Evolutionary conservation across 352 stramenopile genomes (phyloP).

Genomic region (Aphanomyces invadans): DNA sequence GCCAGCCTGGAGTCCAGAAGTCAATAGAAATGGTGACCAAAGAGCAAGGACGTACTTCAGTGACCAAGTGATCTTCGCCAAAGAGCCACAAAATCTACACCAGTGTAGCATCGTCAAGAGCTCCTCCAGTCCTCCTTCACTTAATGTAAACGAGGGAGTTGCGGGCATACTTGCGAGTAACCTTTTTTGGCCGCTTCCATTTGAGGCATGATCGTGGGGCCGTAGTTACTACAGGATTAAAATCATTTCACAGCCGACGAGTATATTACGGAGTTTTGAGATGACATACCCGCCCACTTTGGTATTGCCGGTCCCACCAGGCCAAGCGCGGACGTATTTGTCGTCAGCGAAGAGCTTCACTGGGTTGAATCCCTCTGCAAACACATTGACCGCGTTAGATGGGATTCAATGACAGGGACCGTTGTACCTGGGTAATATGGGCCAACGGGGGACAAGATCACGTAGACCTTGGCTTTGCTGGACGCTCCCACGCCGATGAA

Average conservation of each 20-base stretch:
- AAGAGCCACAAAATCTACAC: slow-evolving; percentile 93
- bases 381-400: too few species aligned
- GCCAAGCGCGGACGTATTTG: slow-evolving; percentile 92
- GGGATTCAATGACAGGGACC: too few species aligned
- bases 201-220: slow-evolving; percentile 87
- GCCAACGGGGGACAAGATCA: slow-evolving; percentile 94
- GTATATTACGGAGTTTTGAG: too few species aligned
- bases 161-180: slow-evolving; percentile 86
- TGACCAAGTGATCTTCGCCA: slow-evolving; percentile 86
- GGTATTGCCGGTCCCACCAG: slow-evolving; percentile 88
- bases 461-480: slow-evolving; percentile 88
- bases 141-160: too few species aligned
- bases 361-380: slow-evolving; percentile 80
- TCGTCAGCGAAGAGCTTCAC: slow-evolving; percentile 89
- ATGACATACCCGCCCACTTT: slow-evolving; percentile 88
- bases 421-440: slow-evolving; percentile 91
- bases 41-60: slow-evolving; percentile 43
- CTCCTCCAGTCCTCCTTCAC: too few species aligned
- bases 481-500: slow-evolving; percentile 87
- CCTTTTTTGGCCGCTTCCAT: slow-evolving; percentile 76
- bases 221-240: slow-evolving; percentile 56
- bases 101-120: not conserved
- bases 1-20: slow-evolving; percentile 63
- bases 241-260: not conserved
- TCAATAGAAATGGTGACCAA: slow-evolving; percentile 26